Percentiles rank a stretch among this genome's conserved stretches.
phyloP scores from a whole-genome alignment of 148 eudicot species.

The Pharnaceum exiguum region DNA sequence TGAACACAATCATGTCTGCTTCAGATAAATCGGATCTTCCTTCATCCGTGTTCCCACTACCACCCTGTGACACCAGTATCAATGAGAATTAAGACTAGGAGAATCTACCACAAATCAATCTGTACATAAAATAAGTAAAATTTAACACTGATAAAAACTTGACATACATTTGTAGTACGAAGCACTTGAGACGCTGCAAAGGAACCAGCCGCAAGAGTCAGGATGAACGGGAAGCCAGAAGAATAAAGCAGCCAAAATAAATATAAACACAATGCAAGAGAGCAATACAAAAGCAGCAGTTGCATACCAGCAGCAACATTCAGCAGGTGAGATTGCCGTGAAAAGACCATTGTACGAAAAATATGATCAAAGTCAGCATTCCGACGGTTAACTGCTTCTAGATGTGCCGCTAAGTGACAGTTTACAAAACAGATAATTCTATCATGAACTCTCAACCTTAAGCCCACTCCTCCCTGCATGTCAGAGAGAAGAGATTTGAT shows the following conservation, averaged over 20 bases:
- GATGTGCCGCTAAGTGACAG: conserved; percentile 96
- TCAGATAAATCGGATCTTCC: conserved; percentile 85
- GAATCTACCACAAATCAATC: not conserved
- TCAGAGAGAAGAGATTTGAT: too few relatives aligned
- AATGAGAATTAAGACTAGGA: conserved; percentile 8
- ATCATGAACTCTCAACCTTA: conserved; percentile 91
- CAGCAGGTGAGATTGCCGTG: conserved; percentile 63
- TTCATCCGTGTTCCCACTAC: conserved; percentile 49
- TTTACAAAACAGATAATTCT: conserved; percentile 85
- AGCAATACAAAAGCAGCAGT: conserved; percentile 61
- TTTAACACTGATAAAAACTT: not conserved
- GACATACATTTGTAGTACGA: conserved; percentile 57
- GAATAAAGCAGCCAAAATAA: conserved; percentile 80
- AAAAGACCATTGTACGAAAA: conserved; percentile 72
- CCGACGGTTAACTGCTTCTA: conserved; percentile 91
- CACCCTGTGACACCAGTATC: conserved; percentile 35
- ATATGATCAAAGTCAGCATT: conserved; percentile 96
- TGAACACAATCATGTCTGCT: conserved; percentile 86
- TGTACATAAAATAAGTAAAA: not conserved
- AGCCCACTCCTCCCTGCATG: conserved; percentile 95
- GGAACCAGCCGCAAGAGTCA: conserved; percentile 80
- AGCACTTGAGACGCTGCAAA: conserved; percentile 59
- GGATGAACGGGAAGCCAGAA: conserved; percentile 68
- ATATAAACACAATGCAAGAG: conserved; percentile 77
- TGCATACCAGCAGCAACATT: conserved; percentile 91